A percentile compares a stretch with the other conserved stretches of the same genome.
Conservation (phyloP, 2,329 filamentous ascomycete species). For the Zymoseptoria crescenta region DNA sequence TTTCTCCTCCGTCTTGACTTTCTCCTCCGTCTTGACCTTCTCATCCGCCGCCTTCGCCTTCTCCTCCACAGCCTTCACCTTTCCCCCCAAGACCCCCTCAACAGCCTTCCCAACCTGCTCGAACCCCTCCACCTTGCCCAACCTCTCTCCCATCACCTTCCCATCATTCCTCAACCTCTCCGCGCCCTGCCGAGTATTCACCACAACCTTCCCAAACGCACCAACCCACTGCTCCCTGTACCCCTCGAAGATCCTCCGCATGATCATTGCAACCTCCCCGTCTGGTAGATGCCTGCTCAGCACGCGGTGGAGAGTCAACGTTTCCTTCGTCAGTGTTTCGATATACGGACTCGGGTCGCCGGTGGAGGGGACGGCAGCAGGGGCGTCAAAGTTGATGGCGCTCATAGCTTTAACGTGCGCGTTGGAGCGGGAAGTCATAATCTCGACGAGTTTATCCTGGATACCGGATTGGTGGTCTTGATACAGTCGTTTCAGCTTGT, state of each 20-base stretch:
- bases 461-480: conserved; percentile 88
- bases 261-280: conserved; percentile 69
- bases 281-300: conserved; percentile 75
- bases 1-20: conserved; percentile 7
- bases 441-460: conserved; percentile 86
- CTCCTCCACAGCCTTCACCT: conserved; percentile 29
- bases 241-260: conserved; percentile 73
- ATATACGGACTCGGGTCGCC: conserved; percentile 58
- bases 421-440: conserved; percentile 72
- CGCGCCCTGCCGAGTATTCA: conserved; percentile 61
- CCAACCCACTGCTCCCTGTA: conserved; percentile 73
- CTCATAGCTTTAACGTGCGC: conserved; percentile 68
- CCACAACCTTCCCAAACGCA: conserved; percentile 57
- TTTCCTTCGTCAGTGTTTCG: conserved; percentile 82
- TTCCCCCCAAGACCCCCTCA: conserved; percentile 40
- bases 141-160: conserved; percentile 60
- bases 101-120: conserved; percentile 51
- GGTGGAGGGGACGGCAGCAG: conserved; percentile 24
- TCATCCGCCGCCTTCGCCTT: conserved; percentile 2
- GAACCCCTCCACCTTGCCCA: conserved; percentile 73
- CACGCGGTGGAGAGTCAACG: conserved; percentile 73
- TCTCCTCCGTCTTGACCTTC: conserved; percentile 3
- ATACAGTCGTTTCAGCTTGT: conserved; percentile 72
- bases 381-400: conserved; percentile 64
- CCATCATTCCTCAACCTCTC: conserved; percentile 74